These are phyloP conservation scores for Neodidymelliopsis sp. DNA, from an alignment of 2,329 filamentous ascomycete genomes.

Conservation along the genomic window DNA sequence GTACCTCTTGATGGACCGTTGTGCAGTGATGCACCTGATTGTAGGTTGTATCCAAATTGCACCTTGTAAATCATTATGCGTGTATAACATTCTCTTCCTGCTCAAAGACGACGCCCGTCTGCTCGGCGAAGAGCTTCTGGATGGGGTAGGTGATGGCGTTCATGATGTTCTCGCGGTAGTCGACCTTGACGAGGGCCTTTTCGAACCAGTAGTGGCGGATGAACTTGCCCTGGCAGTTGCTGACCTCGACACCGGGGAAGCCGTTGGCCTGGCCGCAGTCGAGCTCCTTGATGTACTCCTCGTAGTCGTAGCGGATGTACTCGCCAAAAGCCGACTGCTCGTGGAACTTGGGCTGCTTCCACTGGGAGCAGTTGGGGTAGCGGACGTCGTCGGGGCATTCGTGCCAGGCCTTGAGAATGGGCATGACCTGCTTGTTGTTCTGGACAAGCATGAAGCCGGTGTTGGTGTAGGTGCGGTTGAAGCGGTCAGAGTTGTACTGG, in stretches of 20 bases:
- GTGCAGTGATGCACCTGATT: slow-evolving; percentile 4
- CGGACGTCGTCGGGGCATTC: slow-evolving; percentile 47
- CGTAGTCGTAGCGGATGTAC: slow-evolving; percentile 50
- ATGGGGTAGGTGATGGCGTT: slow-evolving; percentile 47
- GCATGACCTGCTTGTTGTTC: slow-evolving; percentile 58
- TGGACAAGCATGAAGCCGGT: slow-evolving; percentile 64
- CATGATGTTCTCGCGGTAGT: slow-evolving; percentile 48
- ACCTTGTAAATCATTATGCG: slow-evolving; percentile 29
- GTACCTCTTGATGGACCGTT: not conserved
- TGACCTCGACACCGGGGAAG: slow-evolving; percentile 45
- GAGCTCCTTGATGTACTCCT: slow-evolving; percentile 48
- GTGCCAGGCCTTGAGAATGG: slow-evolving; percentile 60
- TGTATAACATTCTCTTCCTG: slow-evolving; percentile 48
- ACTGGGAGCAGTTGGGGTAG: slow-evolving; percentile 48
- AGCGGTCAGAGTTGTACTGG: slow-evolving; percentile 52
- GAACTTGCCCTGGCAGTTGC: slow-evolving; percentile 48
- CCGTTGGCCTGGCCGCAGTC: slow-evolving; percentile 50
- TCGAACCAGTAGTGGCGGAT: slow-evolving; percentile 51
- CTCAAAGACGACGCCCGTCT: slow-evolving; percentile 36
- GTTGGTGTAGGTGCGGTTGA: slow-evolving; percentile 56
- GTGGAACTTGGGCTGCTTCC: slow-evolving; percentile 49
- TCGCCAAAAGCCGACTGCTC: slow-evolving; percentile 52
- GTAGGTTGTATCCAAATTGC: slow-evolving; percentile 44
- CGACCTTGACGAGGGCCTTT: slow-evolving; percentile 43
- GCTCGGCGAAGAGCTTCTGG: slow-evolving; percentile 45